Evolutionary conservation across 1,139 yeast species (phyloP).

Genomic region (Pichia sp.): DNA sequence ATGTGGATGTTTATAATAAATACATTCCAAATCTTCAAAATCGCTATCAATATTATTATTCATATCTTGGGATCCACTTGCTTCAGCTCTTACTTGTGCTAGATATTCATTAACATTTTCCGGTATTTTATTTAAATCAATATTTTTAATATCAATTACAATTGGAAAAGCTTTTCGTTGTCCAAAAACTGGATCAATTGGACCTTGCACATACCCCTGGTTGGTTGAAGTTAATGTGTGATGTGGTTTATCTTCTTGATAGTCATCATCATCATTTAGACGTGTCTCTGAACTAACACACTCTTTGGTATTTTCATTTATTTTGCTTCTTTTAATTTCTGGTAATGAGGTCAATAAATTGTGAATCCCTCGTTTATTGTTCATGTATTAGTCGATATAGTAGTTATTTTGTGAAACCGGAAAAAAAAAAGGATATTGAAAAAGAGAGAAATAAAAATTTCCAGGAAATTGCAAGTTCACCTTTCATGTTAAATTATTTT

Average conservation of each 20-base stretch:
- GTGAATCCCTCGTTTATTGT: background rate
- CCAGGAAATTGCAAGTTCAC: too few species aligned
- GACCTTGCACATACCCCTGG: constrained; percentile 26
- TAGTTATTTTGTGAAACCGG: too few species aligned
- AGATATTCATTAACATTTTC: constrained; percentile 26
- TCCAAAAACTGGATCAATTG: constrained; percentile 35
- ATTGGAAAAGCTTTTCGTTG: constrained; percentile 40
- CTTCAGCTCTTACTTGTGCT: constrained; percentile 28
- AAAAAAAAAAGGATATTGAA: too few species aligned
- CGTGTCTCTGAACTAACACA: background rate
- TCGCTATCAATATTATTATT: constrained; percentile 8
- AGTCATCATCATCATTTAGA: background rate
- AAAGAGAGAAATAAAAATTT: too few species aligned
- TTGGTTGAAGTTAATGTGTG: background rate
- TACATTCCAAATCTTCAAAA: constrained; percentile 2
- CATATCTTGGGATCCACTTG: constrained; percentile 8
- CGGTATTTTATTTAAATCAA: constrained; percentile 18
- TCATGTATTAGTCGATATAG: too few species aligned
- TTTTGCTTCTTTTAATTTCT: background rate
- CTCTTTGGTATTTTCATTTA: background rate
- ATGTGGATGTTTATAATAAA: background rate
- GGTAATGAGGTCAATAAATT: constrained; percentile 7
- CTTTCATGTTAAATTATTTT: too few species aligned
- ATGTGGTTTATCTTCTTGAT: background rate
- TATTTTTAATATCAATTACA: constrained; percentile 15